Evolutionary conservation across 495 filamentous ascomycete species (phyloP).

Genomic region (Bacidia rubella): DNA sequence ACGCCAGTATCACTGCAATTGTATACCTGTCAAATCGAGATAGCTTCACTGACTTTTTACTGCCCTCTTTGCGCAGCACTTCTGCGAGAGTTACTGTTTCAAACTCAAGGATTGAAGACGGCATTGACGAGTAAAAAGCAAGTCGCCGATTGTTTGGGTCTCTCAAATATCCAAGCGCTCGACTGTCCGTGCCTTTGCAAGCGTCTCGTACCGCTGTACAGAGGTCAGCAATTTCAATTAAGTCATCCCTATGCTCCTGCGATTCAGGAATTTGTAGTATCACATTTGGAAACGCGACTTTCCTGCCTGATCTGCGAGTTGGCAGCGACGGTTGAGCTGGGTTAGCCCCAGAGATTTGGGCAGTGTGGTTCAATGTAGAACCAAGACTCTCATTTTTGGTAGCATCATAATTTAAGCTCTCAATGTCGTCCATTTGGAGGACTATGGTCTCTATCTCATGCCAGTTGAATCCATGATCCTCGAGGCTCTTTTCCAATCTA

Average conservation of each 20-base stretch:
- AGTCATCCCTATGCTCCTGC: neutral
- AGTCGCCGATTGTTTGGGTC: neutral
- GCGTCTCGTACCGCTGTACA: neutral
- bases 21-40: neutral
- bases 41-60: neutral
- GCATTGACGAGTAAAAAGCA: neutral
- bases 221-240: neutral
- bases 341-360: neutral
- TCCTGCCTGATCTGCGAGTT: neutral
- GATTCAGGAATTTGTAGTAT: neutral
- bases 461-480: neutral
- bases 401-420: neutral
- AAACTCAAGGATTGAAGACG: neutral
- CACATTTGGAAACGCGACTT: neutral
- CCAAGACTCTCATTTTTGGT: neutral
- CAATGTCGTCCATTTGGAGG: neutral
- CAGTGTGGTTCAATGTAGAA: neutral
- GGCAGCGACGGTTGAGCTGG: neutral
- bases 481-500: neutral
- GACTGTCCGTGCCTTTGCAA: neutral
- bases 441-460: neutral
- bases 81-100: neutral
- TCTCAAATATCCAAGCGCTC: neutral
- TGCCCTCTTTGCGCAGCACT: too few species aligned
- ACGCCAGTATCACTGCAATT: slow-evolving; percentile 7